Evolutionary conservation across 306 rosid genomes (phyloP).

Genomic region (Rosa persica): DNA sequence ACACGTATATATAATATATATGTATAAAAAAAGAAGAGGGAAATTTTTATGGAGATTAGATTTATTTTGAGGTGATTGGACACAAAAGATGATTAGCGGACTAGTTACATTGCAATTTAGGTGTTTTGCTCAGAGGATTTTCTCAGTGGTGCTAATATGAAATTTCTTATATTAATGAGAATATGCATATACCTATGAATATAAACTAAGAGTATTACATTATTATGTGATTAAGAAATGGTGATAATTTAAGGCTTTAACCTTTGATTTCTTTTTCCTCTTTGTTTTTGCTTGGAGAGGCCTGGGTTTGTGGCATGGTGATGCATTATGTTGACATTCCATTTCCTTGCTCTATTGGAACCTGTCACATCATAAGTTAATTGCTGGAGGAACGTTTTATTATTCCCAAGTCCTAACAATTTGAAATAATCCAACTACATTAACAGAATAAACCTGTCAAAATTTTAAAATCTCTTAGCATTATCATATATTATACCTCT

Average conservation of each 20-base stretch:
- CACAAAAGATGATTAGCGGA: neutral
- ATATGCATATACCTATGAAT: neutral
- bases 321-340: neutral
- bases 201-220: neutral
- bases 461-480: too few species aligned
- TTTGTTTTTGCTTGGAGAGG: neutral
- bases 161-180: neutral
- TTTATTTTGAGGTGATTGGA: neutral
- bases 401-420: neutral
- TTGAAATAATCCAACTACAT: constrained; percentile 3
- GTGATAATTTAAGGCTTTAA: neutral
- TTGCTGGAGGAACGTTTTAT: neutral
- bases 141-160: neutral
- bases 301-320: neutral
- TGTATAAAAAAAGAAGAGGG: neutral
- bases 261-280: neutral
- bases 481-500: neutral
- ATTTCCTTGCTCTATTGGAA: neutral
- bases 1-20: neutral
- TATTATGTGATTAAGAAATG: neutral
- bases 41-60: neutral
- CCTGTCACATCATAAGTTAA: neutral
- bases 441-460: neutral
- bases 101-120: neutral
- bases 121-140: neutral